A percentile compares a stretch with the other conserved stretches of the same genome.
These are phyloP conservation scores for Hypoxylon subgilvum DNA, from an alignment of 495 filamentous ascomycete species.

Conservation along the genomic window DNA sequence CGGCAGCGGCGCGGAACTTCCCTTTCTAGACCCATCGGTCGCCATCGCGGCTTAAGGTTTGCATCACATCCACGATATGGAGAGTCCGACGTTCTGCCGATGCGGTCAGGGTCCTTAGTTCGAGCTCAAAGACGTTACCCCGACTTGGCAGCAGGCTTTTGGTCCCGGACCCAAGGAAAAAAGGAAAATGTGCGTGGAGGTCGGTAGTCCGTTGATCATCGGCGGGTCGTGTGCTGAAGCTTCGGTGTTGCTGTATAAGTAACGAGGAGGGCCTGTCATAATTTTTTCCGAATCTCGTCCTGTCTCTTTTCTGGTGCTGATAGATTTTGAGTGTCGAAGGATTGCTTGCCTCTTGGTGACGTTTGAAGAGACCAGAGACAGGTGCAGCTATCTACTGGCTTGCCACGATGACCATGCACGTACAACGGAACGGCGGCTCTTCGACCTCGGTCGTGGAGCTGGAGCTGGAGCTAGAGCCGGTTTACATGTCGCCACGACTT, in stretches of 20 bases:
- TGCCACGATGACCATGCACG: conserved; percentile 20
- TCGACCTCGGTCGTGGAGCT: conserved; percentile 38
- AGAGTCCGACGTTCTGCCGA: conserved; percentile 36
- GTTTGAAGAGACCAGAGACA: background rate
- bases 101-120: background rate
- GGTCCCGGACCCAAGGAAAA: background rate
- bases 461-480: conserved; percentile 28
- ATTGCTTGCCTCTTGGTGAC: background rate
- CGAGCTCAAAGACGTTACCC: background rate
- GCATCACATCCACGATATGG: background rate
- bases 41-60: background rate
- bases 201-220: background rate
- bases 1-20: conserved; percentile 28
- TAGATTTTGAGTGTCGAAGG: background rate
- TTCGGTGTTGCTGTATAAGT: conserved; percentile 4
- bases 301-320: background rate
- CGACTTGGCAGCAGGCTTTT: conserved; percentile 14
- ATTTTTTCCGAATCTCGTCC: background rate
- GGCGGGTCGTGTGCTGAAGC: conserved; percentile 1
- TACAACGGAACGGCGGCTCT: conserved; percentile 28
- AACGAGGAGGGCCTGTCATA: background rate
- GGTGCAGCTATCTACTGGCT: background rate
- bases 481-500: conserved; percentile 18
- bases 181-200: background rate
- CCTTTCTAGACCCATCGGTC: conserved; percentile 7